phyloP scores from a whole-genome alignment of 1,284 basidiomycete species.

The Phenoliferia sp. region DNA sequence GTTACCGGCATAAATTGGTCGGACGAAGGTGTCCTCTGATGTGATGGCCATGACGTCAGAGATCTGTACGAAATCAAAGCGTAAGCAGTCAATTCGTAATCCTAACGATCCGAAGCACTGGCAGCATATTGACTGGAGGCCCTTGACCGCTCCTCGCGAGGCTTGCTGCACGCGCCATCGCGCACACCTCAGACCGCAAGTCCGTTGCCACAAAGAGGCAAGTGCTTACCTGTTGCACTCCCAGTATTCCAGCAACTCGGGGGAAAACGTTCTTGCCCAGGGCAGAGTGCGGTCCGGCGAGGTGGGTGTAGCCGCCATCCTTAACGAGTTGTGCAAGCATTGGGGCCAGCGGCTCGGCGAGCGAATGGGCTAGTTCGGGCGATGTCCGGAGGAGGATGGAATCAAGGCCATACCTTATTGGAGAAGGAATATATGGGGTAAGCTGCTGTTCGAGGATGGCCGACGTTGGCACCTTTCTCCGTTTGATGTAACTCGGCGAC shows the following conservation, averaged over 20 bases:
- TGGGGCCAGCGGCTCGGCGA: conserved; percentile 51
- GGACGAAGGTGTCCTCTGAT: conserved; percentile 70
- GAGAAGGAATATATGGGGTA: too few relatives aligned
- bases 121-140: conserved; percentile 48
- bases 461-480: too few relatives aligned
- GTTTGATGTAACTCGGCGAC: too few relatives aligned
- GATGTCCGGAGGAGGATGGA: conserved; percentile 47
- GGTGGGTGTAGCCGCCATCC: conserved; percentile 63
- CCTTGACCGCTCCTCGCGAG: too few relatives aligned
- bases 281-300: conserved; percentile 74
- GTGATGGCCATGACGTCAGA: conserved; percentile 91
- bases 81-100: not conserved
- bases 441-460: not conserved
- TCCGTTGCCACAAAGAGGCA: too few relatives aligned
- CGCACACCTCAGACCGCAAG: too few relatives aligned
- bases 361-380: conserved; percentile 43
- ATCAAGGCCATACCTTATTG: conserved; percentile 43
- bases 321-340: conserved; percentile 50
- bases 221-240: conserved; percentile 49
- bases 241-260: conserved; percentile 77
- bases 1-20: conserved; percentile 97
- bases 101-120: not conserved
- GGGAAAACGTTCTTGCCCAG: conserved; percentile 73
- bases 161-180: too few relatives aligned
- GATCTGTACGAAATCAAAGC: conserved; percentile 54